Conservation (phyloP, 2,329 filamentous ascomycete genomes). For the Colletotrichum truncatum region DNA sequence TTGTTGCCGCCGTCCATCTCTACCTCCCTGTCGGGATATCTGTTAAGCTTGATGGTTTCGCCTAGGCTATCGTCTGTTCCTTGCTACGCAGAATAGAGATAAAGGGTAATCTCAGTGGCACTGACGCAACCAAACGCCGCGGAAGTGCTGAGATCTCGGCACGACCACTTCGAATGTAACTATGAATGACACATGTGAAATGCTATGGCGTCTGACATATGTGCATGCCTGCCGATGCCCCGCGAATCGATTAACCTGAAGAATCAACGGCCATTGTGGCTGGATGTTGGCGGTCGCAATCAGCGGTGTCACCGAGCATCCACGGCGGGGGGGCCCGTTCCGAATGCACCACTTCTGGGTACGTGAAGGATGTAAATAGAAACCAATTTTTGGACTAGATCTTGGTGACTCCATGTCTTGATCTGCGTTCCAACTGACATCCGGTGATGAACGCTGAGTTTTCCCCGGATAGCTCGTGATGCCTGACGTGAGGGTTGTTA, state of each 20-base stretch:
- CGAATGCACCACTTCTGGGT: slow-evolving; percentile 10
- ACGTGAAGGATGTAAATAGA: neutral
- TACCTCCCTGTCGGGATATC: too few species aligned
- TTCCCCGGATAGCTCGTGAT: neutral
- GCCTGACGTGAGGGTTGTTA: too few species aligned
- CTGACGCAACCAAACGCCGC: neutral
- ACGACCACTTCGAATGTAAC: slow-evolving; percentile 12
- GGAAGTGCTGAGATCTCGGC: neutral
- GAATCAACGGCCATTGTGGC: neutral
- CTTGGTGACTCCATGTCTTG: neutral
- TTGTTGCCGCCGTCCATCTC: neutral
- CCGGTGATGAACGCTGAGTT: neutral
- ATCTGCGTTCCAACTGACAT: neutral
- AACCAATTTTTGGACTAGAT: neutral
- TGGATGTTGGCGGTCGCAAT: neutral
- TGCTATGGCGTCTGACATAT: neutral
- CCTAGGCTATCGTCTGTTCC: neutral
- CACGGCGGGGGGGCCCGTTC: slow-evolving; percentile 17
- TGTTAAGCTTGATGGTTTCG: neutral
- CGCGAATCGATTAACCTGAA: slow-evolving; percentile 12
- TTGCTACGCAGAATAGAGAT: neutral
- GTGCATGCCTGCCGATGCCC: neutral
- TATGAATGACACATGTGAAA: neutral
- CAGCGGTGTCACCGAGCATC: slow-evolving; percentile 15
- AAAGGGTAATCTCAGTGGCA: neutral